A percentile compares a stretch with the other conserved stretches of the same genome.
These are phyloP conservation scores for Nemania sp. DNA, from an alignment of 2,329 filamentous ascomycete species.

Conservation along the genomic window DNA sequence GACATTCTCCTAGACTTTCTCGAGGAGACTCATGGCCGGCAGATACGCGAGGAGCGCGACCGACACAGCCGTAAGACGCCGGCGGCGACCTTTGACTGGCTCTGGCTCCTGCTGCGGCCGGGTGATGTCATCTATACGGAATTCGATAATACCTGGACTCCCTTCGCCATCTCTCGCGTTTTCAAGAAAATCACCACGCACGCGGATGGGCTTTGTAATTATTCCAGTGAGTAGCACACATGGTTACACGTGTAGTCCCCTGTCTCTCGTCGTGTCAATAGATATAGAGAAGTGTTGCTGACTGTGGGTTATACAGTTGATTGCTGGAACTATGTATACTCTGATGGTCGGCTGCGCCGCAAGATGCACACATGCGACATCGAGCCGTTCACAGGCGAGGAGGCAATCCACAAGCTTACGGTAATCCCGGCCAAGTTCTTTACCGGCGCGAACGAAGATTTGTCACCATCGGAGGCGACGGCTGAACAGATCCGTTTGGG, in stretches of 20 bases:
- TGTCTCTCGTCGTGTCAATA: no score
- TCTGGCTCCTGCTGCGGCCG: slow-evolving; percentile 52
- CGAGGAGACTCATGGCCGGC: slow-evolving; percentile 42
- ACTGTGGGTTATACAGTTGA: slow-evolving; percentile 34
- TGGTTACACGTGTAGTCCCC: neutral
- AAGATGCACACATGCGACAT: slow-evolving; percentile 44
- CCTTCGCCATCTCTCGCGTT: slow-evolving; percentile 47
- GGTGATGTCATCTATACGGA: slow-evolving; percentile 50
- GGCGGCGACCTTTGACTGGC: slow-evolving; percentile 49
- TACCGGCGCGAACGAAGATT: slow-evolving; percentile 40
- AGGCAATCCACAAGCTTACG: slow-evolving; percentile 46
- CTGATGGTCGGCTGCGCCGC: slow-evolving; percentile 40
- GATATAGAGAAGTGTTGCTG: neutral
- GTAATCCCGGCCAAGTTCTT: slow-evolving; percentile 50
- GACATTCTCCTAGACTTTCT: slow-evolving; percentile 50
- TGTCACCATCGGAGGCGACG: slow-evolving; percentile 37
- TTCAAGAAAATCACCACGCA: neutral
- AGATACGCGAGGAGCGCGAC: slow-evolving; percentile 46
- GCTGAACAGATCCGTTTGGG: slow-evolving; percentile 47
- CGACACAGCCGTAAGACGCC: slow-evolving; percentile 44
- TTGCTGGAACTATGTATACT: slow-evolving; percentile 48
- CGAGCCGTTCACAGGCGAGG: slow-evolving; percentile 48
- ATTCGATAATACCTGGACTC: slow-evolving; percentile 45
- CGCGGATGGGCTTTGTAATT: slow-evolving; percentile 7
- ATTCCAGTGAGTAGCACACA: slow-evolving; percentile 12